Evolutionary conservation across 148 eudicot genomes (phyloP), one percentile per base, ranked within the genome.

Genomic region (Rheum nobile): DNA sequence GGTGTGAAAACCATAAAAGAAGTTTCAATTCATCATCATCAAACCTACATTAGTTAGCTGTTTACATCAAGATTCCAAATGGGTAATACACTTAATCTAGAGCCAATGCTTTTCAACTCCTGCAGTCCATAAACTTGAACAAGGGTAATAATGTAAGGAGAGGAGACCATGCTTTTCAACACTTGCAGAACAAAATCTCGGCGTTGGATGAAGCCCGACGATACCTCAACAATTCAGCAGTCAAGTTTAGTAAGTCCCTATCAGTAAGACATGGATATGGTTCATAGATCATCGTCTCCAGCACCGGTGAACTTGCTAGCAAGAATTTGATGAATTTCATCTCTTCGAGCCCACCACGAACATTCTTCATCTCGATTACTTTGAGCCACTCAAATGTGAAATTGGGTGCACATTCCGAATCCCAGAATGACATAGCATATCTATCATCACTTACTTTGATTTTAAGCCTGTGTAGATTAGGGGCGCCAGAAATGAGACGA

Each of bases 401-500:
- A 10, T 14, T 46, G 50, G n/a, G 37, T 4, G 8, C 19, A 14
- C n/a, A 31, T 28, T 78, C 83, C 5, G 26, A 59, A 59, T 29
- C 67, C 35, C 12, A 26, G 24, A 74, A 6, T 2, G 39, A 32
- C 47, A 14, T 8, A 42, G 7, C 35, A 8, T n/a, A n/a, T n/a
- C n/a, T n/a, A n/a, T n/a, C n/a, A n/a, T n/a, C 50, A 46, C 57
- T 46, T 46, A 46, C 50, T 46, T 19, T 14, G 50, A 94, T 83
- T n/a, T 91, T 89, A 78, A 94, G 96, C 74, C 88, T 91, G 79
- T 87, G 76, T 71, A 94, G 75, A 75, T 80, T 84, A 13, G 97
- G 98, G 57, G 98, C 87, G 79, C 80, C 24, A 1, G 13, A 19
- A 8, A n/a, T 4, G 22, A 48, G 90, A 41, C 87, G 90, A 77